Base-by-base conservation (phyloP, 139 green algal genomes). In the Chlamydomonas sp. region DNA sequence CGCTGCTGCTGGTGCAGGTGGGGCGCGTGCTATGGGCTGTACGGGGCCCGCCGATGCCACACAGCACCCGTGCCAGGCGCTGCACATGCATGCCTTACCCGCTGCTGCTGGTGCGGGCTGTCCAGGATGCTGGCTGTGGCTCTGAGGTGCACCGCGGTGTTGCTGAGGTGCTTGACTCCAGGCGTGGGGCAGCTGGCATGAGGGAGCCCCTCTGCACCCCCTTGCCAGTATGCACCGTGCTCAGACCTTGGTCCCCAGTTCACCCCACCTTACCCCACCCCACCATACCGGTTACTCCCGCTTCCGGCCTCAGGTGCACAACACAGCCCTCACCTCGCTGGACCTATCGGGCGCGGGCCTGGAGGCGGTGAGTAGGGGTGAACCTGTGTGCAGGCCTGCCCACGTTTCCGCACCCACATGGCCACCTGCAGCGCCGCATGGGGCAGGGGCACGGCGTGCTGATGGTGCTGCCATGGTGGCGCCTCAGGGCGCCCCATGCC, bases 1-100 rank as follows among this genome's bases (percentile, higher is more conserved):
- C 93, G 20, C 78, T 95, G 84, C 89, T 93, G 81, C 87, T 95
- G 82, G 91, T 94, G 72, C 84, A 89, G 85, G 81, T 49, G 31
- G 31, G 31, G 31, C 31, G 31, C 31, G 31, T 49, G 91, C 76
- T 74, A 90, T 77, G 63, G 20, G 59, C 59, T 91, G 82, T 67
- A 88, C 72, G 82, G 81, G 20, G 57, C 62, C 31, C 58, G 59
- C 49, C 60, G 59, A 12, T 14, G 20, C 31, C 31, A 49, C 31
- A 49, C 31, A 49, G 31, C 31, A 49, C 31, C n/a, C 60, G 68
- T 9, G 31, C 68, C n/a, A 63, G 60, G 75, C 78, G 16, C 62
- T 90, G 1, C 78, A 90, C 63, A 12, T 90, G 60, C 63, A 14
- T 64, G 85, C 31, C 31, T 49, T 49, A 49, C 31, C 31, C 31